Evolutionary conservation across 2,329 filamentous ascomycete species (phyloP), one percentile per base, ranked within the genome.

Genomic region (Fusarium scirpi): DNA sequence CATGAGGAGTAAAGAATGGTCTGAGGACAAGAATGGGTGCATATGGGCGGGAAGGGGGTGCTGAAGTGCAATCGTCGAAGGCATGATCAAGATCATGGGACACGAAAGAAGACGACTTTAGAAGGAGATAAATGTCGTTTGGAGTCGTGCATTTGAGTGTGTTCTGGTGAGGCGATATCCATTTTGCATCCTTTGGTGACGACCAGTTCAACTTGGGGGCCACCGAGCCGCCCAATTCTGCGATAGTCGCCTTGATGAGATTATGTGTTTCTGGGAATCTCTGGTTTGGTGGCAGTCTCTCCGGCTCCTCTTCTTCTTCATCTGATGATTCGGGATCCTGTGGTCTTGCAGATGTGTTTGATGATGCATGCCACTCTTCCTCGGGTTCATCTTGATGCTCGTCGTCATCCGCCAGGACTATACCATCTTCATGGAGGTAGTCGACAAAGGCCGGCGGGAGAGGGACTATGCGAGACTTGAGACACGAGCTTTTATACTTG

Each of bases 161-260:
- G 80, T 99, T 99, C 75, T 90, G 81, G 86, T 95, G 78, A 82
- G 81, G 90, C 81, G 87, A 89, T 80, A 99, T 98, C 92, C 94
- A 98, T 24, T 92, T 93, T 11, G 96, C 96, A 78, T 99, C 96
- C 80, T 98, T 97, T 6, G 96, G 96, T 6, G 94, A 91, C 8
- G 94, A 98, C 96, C 96, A 99, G 83, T 98, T 98, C 48, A 99
- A 84, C 81, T 99, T 99, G 1, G 96, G 96, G 3, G 92, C 91
- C 11, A 97, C 94, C 65, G 91, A 89, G 63, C 95, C 95, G 18
- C 93, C 94, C 2, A 98, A 87, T 74, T 94, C 92, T 15, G 85
- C 81, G 67, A 99, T 98, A 44, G 88, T 92, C 25, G 88, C 84
- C 78, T 91, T 91, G 79, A 99, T 94, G 60, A 87, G 81, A 46